A percentile compares a stretch with the other conserved stretches of the same genome.
Evolutionary conservation across 2,329 filamentous ascomycete species (phyloP).

Genomic region (Penicillium sp.): DNA sequence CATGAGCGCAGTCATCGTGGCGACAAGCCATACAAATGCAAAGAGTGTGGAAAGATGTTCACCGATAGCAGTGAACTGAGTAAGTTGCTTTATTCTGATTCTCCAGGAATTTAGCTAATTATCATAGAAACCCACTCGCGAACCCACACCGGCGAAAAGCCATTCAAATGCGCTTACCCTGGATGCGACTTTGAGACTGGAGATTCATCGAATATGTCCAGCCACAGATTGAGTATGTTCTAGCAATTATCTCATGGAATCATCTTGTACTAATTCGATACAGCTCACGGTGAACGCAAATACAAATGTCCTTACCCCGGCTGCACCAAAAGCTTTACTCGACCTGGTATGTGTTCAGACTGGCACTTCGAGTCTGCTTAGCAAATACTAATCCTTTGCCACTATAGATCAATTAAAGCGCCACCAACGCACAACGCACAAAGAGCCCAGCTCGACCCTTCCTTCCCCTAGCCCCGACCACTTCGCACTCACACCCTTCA

Average conservation of each 20-base stretch:
- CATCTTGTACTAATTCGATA: conserved; percentile 9
- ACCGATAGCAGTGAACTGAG: conserved; percentile 48
- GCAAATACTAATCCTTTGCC: neutral
- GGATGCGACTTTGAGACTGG: conserved; percentile 46
- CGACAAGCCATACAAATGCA: conserved; percentile 45
- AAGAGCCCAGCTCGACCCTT: conserved; percentile 21
- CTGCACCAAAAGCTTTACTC: conserved; percentile 46
- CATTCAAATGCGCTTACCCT: conserved; percentile 44
- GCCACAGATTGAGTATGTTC: conserved; percentile 42
- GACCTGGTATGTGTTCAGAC: conserved; percentile 37
- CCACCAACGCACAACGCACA: conserved; percentile 40
- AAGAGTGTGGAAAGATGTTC: conserved; percentile 43
- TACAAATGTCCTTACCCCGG: conserved; percentile 42
- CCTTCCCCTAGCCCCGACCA: conserved; percentile 26
- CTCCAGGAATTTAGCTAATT: conserved; percentile 19
- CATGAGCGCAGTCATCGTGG: conserved; percentile 47
- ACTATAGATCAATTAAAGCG: conserved; percentile 43
- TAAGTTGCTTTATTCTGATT: conserved; percentile 19
- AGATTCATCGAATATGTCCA: conserved; percentile 49
- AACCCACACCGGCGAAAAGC: conserved; percentile 45
- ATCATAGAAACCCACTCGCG: conserved; percentile 44
- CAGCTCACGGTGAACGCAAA: conserved; percentile 43
- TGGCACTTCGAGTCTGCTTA: conserved; percentile 1
- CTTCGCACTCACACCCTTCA: conserved; percentile 22
- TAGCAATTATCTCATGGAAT: neutral